Conservation (phyloP, 2,329 filamentous ascomycete species). For the Ascochyta viciae-villosae region DNA sequence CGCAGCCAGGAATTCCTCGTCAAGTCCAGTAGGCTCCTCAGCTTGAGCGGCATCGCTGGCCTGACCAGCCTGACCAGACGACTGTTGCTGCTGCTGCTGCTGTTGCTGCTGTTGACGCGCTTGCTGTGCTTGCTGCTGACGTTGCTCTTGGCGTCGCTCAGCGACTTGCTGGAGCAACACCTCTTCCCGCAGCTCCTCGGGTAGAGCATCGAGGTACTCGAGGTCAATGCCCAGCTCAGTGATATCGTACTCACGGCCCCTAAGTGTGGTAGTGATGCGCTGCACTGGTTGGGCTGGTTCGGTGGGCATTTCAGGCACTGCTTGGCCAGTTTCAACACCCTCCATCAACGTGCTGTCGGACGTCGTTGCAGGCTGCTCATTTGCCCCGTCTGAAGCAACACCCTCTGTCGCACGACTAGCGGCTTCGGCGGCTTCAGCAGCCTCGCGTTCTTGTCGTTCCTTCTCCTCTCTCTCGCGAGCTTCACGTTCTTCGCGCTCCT, state of each 20-base stretch:
- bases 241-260: slow-evolving; percentile 88
- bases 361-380: slow-evolving; percentile 49
- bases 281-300: slow-evolving; percentile 39
- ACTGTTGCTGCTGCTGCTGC: slow-evolving; percentile 20
- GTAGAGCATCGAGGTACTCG: slow-evolving; percentile 95
- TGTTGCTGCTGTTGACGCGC: slow-evolving; percentile 18
- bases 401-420: slow-evolving; percentile 46
- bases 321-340: slow-evolving; percentile 66
- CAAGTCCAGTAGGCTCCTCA: slow-evolving; percentile 82
- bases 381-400: slow-evolving; percentile 23
- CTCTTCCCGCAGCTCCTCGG: slow-evolving; percentile 94
- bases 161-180: slow-evolving; percentile 92
- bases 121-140: slow-evolving; percentile 53
- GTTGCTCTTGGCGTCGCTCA: slow-evolving; percentile 65
- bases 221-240: slow-evolving; percentile 93
- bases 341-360: slow-evolving; percentile 70
- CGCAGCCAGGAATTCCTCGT: slow-evolving; percentile 92
- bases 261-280: slow-evolving; percentile 81
- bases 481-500: slow-evolving; percentile 64
- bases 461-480: slow-evolving; percentile 58
- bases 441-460: slow-evolving; percentile 51
- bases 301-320: slow-evolving; percentile 46
- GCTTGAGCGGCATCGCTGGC: slow-evolving; percentile 47
- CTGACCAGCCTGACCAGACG: slow-evolving; percentile 18
- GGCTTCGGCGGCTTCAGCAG: slow-evolving; percentile 48